These are phyloP conservation scores for Ricinus communis DNA, from an alignment of 345 rosid genomes.

Conservation along the genomic window DNA sequence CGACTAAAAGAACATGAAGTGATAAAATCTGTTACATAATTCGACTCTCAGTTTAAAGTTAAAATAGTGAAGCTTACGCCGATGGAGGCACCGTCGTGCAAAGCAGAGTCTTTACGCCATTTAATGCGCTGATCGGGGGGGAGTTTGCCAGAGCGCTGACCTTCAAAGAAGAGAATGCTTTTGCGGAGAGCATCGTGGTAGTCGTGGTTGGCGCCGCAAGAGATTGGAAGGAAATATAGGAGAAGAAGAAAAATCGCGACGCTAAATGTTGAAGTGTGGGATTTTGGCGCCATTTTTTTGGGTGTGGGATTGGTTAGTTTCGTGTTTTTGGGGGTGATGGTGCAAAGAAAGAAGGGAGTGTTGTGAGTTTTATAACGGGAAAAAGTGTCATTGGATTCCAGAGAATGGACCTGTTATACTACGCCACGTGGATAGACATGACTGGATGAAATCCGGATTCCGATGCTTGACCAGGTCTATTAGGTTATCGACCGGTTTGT, in stretches of 20 bases:
- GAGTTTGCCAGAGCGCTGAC: constrained; percentile 27
- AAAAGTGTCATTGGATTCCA: constrained; percentile 71
- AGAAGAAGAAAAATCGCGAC: constrained; percentile 31
- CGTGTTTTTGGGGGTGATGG: neutral
- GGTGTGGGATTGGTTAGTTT: no score
- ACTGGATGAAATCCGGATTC: constrained; percentile 32
- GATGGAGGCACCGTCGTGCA: constrained; percentile 32
- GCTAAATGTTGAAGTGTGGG: constrained; percentile 24
- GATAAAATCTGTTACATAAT: no score
- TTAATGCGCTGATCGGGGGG: constrained; percentile 32
- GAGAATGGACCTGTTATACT: constrained; percentile 28
- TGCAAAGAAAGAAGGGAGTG: constrained; percentile 9
- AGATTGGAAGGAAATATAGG: constrained; percentile 20
- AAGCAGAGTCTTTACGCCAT: constrained; percentile 36
- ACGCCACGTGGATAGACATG: constrained; percentile 49
- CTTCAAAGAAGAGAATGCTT: constrained; percentile 33
- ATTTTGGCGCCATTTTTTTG: constrained; percentile 70
- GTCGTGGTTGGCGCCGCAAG: constrained; percentile 36
- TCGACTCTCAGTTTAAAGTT: no score
- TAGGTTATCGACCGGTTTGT: neutral
- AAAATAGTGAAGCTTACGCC: constrained; percentile 15
- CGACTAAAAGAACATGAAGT: no score
- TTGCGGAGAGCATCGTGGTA: constrained; percentile 32
- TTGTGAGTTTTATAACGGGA: constrained; percentile 45
- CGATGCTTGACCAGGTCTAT: constrained; percentile 53